Conservation (phyloP, 2,329 filamentous ascomycete genomes). For the Boeremia exigua region DNA sequence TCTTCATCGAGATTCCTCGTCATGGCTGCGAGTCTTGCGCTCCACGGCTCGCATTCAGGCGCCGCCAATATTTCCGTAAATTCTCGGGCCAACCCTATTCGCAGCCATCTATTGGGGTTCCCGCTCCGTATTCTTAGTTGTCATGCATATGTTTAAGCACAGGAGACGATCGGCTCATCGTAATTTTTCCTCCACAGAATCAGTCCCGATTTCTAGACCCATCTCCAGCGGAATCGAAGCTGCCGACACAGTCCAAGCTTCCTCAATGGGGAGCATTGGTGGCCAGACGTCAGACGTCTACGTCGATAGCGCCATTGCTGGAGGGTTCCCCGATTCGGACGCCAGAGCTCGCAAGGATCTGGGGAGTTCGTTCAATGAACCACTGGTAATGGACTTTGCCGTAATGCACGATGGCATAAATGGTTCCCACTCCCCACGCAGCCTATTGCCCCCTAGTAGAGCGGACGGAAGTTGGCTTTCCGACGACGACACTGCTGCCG, state of each 20-base stretch:
- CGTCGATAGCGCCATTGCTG: conserved; percentile 39
- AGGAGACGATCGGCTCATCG: conserved; percentile 42
- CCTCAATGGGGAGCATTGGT: conserved; percentile 34
- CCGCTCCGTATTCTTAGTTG: neutral
- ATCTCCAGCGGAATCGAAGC: conserved; percentile 13
- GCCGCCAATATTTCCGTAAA: conserved; percentile 12
- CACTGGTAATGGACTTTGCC: conserved; percentile 40
- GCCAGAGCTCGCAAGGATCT: conserved; percentile 19
- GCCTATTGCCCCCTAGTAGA: conserved; percentile 18
- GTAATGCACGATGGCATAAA: conserved; percentile 33
- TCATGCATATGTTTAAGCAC: conserved; percentile 38
- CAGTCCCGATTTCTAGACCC: conserved; percentile 23
- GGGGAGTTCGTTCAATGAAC: conserved; percentile 36
- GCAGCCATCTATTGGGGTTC: conserved; percentile 8
- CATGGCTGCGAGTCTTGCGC: conserved; percentile 24
- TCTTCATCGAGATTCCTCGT: conserved; percentile 25
- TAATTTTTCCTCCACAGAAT: conserved; percentile 33
- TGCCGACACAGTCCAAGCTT: conserved; percentile 27
- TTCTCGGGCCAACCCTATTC: neutral
- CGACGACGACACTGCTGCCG: conserved; percentile 39
- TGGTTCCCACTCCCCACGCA: conserved; percentile 27
- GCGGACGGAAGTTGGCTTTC: conserved; percentile 30
- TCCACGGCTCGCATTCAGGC: neutral
- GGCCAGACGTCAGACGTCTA: conserved; percentile 27
- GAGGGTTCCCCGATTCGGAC: conserved; percentile 21